A percentile compares a stretch with the other conserved stretches of the same genome.
Conservation (phyloP, 108 stramenopile species). For the Skeletonema grethae region DNA sequence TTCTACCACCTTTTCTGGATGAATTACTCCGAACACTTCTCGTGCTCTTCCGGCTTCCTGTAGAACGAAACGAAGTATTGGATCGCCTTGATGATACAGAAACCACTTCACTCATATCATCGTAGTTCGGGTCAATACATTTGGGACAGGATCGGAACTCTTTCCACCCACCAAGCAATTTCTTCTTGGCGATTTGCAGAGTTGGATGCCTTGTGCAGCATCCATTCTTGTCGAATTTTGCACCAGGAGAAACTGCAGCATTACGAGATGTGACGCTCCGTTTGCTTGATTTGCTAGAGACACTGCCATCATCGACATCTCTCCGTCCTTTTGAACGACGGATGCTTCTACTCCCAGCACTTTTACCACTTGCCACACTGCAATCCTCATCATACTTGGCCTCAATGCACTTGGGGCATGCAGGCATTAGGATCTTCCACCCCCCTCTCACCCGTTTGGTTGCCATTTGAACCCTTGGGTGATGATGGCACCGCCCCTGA, state of each 20-base stretch:
- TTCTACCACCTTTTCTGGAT: constrained; percentile 31
- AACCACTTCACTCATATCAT: constrained; percentile 34
- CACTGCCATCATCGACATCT: constrained; percentile 13
- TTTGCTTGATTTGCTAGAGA: constrained; percentile 25
- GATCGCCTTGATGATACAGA: constrained; percentile 13
- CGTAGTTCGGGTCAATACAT: constrained; percentile 39
- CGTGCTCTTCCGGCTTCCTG: constrained; percentile 1
- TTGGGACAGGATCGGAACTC: constrained; percentile 46
- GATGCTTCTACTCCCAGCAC: constrained; percentile 5
- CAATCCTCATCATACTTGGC: constrained; percentile 41
- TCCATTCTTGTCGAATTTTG: constrained; percentile 49
- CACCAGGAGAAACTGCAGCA: constrained; percentile 21
- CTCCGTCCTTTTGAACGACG: background rate
- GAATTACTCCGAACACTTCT: constrained; percentile 27
- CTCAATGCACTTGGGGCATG: constrained; percentile 49
- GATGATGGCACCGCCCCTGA: constrained; percentile 40
- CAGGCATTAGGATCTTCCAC: constrained; percentile 41
- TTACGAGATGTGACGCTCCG: constrained; percentile 29
- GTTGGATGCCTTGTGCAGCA: constrained; percentile 46
- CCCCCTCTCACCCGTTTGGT: constrained; percentile 43
- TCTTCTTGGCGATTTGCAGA: constrained; percentile 48
- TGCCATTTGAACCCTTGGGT: constrained; percentile 46
- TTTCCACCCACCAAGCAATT: constrained; percentile 47
- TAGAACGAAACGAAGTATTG: constrained; percentile 12
- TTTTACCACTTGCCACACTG: constrained; percentile 10